Conservation (phyloP, 306 rosid species). For the Citrullus amarus region DNA sequence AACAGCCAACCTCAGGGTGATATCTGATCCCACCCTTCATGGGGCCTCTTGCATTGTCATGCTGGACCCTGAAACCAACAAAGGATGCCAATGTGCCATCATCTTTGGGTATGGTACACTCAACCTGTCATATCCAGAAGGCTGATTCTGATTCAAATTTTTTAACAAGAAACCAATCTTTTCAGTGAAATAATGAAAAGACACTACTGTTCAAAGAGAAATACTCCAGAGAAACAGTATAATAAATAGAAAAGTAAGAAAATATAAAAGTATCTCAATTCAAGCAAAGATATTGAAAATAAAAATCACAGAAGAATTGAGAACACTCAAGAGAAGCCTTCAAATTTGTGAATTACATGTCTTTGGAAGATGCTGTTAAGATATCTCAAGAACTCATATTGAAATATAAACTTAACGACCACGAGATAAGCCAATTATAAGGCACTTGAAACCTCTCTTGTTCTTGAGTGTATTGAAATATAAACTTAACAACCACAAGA, state of each 20-base stretch:
- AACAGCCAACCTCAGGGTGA: constrained; percentile 71
- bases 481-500: too few relatives aligned
- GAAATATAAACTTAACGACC: too few relatives aligned
- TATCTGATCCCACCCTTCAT: constrained; percentile 99
- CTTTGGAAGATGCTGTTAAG: neutral
- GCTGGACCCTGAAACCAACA: constrained; percentile 90
- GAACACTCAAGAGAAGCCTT: too few relatives aligned
- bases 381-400: too few relatives aligned
- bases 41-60: constrained; percentile 99
- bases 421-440: too few relatives aligned
- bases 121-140: constrained; percentile 44
- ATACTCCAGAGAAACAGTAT: too few relatives aligned
- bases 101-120: constrained; percentile 89
- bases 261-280: too few relatives aligned
- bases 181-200: too few relatives aligned
- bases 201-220: neutral
- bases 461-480: too few relatives aligned
- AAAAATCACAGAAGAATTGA: too few relatives aligned
- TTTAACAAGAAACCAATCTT: too few relatives aligned
- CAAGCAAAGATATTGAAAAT: neutral
- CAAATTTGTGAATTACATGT: neutral
- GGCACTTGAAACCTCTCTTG: too few relatives aligned
- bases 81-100: constrained; percentile 75
- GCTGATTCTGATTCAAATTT: neutral
- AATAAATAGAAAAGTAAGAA: neutral